A percentile compares a stretch with the other conserved stretches of the same genome.
Conservation (phyloP, 176 grass and related monocot species). For the Alloteropsis semialata region DNA sequence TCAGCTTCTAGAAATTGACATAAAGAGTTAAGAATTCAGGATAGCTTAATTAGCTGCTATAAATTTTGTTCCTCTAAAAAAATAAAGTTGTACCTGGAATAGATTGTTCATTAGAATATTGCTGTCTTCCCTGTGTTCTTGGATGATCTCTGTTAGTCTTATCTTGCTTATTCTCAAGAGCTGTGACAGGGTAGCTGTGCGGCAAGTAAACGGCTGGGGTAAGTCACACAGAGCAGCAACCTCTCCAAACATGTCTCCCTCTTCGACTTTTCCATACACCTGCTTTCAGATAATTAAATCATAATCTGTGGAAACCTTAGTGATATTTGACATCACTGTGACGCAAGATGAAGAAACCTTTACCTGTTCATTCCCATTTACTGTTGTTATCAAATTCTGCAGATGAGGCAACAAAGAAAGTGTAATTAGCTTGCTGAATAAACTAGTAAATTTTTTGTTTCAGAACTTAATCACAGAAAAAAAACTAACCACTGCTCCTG, state of each 20-base stretch:
- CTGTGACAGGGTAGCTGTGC: conserved; percentile 66
- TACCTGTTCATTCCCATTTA: conserved; percentile 53
- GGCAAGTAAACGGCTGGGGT: conserved; percentile 75
- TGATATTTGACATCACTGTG: background rate
- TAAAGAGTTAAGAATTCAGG: conserved; percentile 8
- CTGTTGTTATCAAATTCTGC: conserved; percentile 57
- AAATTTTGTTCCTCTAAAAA: background rate
- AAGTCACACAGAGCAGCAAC: conserved; percentile 50
- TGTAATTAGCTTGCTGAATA: conserved; percentile 23
- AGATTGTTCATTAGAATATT: conserved; percentile 72
- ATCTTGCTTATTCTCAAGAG: conserved; percentile 72
- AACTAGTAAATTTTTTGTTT: conserved; percentile 2
- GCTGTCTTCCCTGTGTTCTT: conserved; percentile 62
- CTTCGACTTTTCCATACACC: conserved; percentile 45
- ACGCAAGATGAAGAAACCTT: background rate
- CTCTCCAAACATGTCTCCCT: conserved; percentile 75
- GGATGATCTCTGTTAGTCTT: conserved; percentile 62
- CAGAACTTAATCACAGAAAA: conserved; percentile 17
- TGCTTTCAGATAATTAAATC: conserved; percentile 39
- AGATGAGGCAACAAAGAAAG: conserved; percentile 12
- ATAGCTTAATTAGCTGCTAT: background rate
- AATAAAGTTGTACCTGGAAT: conserved; percentile 59
- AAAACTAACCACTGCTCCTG: conserved; percentile 81
- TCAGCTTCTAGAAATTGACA: conserved; percentile 41
- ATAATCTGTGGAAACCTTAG: background rate